Evolutionary conservation across 495 filamentous ascomycete genomes (phyloP).

Genomic region (Aspergillus taichungensis): DNA sequence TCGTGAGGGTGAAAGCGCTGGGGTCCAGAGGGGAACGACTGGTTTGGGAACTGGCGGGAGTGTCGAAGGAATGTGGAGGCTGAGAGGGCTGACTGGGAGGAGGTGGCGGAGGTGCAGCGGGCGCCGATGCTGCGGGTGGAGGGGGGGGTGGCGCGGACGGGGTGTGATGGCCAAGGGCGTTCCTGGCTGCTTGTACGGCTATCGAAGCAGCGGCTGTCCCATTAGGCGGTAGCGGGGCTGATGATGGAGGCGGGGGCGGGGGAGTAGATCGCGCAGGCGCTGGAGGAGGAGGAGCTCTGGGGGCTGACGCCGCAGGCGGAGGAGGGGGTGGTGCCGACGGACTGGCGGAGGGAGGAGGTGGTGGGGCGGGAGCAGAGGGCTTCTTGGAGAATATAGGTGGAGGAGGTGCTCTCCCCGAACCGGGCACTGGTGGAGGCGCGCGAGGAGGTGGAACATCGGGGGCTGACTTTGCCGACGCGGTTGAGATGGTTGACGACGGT

Average conservation of each 20-base stretch:
- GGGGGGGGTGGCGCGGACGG: slow-evolving; percentile 44
- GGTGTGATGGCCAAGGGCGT: slow-evolving; percentile 44
- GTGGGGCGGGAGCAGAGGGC: slow-evolving; percentile 33
- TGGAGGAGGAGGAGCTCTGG: slow-evolving; percentile 26
- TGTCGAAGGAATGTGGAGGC: slow-evolving; percentile 43
- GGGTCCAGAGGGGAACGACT: slow-evolving; percentile 59
- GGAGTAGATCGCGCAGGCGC: slow-evolving; percentile 31
- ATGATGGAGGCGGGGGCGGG: slow-evolving; percentile 30
- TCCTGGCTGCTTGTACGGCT: slow-evolving; percentile 40
- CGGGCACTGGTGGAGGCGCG: slow-evolving; percentile 59
- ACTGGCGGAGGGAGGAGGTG: slow-evolving; percentile 32
- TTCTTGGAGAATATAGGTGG: slow-evolving; percentile 39
- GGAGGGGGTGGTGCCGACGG: slow-evolving; percentile 42
- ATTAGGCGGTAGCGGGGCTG: slow-evolving; percentile 34
- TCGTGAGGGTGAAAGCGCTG: slow-evolving; percentile 66
- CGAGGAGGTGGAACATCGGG: slow-evolving; percentile 49
- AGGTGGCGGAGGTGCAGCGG: slow-evolving; percentile 38
- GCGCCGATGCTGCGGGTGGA: slow-evolving; percentile 43
- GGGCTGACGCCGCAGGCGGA: slow-evolving; percentile 34
- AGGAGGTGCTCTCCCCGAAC: slow-evolving; percentile 37
- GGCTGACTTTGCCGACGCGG: slow-evolving; percentile 34
- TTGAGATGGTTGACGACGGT: slow-evolving; percentile 42
- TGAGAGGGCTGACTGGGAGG: slow-evolving; percentile 37
- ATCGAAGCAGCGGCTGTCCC: slow-evolving; percentile 25
- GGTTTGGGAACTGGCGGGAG: slow-evolving; percentile 31